These are phyloP conservation scores for Filosporella fistucella DNA, from an alignment of 495 filamentous ascomycete species.

Conservation along the genomic window DNA sequence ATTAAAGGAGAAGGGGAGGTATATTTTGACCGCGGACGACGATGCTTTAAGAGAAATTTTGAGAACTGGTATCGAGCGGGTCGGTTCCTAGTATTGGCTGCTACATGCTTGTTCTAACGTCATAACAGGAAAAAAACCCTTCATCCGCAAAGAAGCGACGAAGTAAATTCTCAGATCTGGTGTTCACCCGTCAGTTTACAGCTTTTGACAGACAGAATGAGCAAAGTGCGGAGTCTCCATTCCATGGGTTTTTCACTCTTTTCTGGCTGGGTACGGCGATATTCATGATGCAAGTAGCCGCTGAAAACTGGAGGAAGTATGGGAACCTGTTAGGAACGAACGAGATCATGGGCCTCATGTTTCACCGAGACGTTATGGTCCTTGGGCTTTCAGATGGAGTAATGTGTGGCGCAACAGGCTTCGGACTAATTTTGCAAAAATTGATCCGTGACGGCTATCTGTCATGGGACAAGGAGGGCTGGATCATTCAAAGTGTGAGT, in stretches of 20 bases:
- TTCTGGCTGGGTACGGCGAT: conserved; percentile 67
- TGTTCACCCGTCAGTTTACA: conserved; percentile 65
- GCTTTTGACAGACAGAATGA: conserved; percentile 67
- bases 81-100: conserved; percentile 5
- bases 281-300: conserved; percentile 56
- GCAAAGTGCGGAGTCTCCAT: conserved; percentile 49
- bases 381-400: conserved; percentile 61
- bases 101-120: conserved; percentile 3
- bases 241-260: conserved; percentile 73
- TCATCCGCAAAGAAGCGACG: conserved; percentile 23
- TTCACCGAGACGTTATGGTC: conserved; percentile 58
- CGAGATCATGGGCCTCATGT: conserved; percentile 66
- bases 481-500: conserved; percentile 61
- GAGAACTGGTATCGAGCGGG: conserved; percentile 38
- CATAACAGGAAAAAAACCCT: conserved; percentile 17
- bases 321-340: conserved; percentile 61
- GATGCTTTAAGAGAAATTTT: conserved; percentile 49
- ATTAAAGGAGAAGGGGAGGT: conserved; percentile 38
- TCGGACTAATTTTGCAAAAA: conserved; percentile 57
- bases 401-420: conserved; percentile 54
- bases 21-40: conserved; percentile 54
- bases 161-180: conserved; percentile 58
- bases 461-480: conserved; percentile 59
- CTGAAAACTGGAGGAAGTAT: conserved; percentile 57
- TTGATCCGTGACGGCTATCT: conserved; percentile 46